Evolutionary conservation across 106 monocot species (phyloP), one percentile per base, ranked within the genome.

Genomic region (Dendrobium catenatum): DNA sequence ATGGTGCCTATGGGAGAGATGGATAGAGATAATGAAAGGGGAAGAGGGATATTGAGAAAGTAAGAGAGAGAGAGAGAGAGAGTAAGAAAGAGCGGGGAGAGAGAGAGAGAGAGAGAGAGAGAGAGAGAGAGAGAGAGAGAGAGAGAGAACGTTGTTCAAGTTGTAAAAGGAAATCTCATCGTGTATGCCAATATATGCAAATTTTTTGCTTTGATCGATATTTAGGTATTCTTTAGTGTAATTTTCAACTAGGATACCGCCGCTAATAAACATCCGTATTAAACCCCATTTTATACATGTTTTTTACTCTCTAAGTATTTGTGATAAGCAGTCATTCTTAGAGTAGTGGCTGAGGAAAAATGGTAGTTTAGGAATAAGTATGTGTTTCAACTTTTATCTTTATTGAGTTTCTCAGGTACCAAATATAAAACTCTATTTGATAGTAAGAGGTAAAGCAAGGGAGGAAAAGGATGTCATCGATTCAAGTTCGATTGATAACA

Each of bases 401-500:
- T 70, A 70, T 29, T 37, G 33, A 4, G 70, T 37, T 29, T 11
- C 70, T 70, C 9, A 13, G 20, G 70, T 2, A 37, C 15, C 13
- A 70, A 64, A 70, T 37, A 70, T 33, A 29, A 37, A 11, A 37
- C 4, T 70, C 37, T 10, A 13, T 70, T 74, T 74, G 29, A 74
- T 44, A 44, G 74, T 29, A 5, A 74, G 33, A 74, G 19, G 20
- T 43, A 42, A 74, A 29, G 26, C 20, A 13, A 43, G 43, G 19
- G 74, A 42, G 13, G 43, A 44, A 43, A 20, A 76, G 29, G 27
- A 79, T 40, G 43, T 72, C 51, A 68, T 76, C 76, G 3, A 47
- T 13, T 42, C 76, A 51, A 19, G 66, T 78, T 19, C 82, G 79
- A 42, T 78, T 86, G 47, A 75, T 86, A 13, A 76, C 85, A 15